These are phyloP conservation scores for Dactylellina haptotyla DNA, from an alignment of 2,329 filamentous ascomycete species.

Conservation along the genomic window DNA sequence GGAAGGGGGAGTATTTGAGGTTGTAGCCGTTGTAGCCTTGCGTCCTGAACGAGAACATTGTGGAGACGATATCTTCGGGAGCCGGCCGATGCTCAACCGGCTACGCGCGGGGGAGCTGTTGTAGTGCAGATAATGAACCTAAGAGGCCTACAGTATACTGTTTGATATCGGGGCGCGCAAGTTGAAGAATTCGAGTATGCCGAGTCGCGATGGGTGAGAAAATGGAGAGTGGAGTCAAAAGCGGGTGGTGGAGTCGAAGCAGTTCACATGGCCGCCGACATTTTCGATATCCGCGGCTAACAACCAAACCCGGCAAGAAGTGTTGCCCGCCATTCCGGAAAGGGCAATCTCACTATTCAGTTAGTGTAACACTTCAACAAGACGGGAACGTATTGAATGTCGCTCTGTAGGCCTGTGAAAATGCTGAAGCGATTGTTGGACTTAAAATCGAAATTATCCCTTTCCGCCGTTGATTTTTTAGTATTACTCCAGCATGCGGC, in stretches of 20 bases:
- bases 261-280: neutral
- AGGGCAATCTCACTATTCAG: no score
- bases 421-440: no score
- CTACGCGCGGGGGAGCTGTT: neutral
- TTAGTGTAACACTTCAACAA: no score
- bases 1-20: constrained; percentile 98
- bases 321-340: no score
- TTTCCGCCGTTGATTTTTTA: no score
- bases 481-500: no score
- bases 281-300: constrained; percentile 2
- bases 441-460: no score
- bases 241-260: neutral
- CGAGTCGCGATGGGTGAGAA: neutral
- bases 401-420: no score
- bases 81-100: neutral
- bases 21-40: constrained; percentile 94
- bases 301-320: no score
- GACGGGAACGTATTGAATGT: no score
- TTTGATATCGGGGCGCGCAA: neutral
- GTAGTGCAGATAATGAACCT: neutral
- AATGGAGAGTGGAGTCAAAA: neutral
- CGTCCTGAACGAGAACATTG: constrained; percentile 93
- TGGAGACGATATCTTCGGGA: constrained; percentile 4
- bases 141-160: neutral
- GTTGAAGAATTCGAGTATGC: neutral